Evolutionary conservation across 352 stramenopile species (phyloP).

Genomic region (Phytopythium mirpurense): DNA sequence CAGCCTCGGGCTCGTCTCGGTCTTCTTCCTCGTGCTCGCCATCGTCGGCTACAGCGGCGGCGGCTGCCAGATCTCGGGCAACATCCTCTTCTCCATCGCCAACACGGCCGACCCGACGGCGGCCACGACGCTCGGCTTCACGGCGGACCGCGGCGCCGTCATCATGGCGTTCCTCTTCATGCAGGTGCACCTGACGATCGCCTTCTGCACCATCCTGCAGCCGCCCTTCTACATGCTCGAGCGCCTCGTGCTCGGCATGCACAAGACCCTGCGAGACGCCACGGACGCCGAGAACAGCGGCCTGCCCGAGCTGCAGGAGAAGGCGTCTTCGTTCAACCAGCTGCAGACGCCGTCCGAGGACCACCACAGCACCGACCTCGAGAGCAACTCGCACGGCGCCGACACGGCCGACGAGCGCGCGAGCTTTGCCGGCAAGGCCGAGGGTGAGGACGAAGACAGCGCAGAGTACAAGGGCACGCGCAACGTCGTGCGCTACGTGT

Average conservation of each 20-base stretch:
- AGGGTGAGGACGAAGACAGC: slow-evolving; percentile 21
- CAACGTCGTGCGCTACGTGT: slow-evolving; percentile 27
- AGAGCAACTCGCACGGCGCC: slow-evolving; percentile 15
- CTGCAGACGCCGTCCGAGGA: slow-evolving; percentile 16
- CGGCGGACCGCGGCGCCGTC: slow-evolving; percentile 15
- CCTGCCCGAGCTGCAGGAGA: slow-evolving; percentile 15
- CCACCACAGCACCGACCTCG: slow-evolving; percentile 14
- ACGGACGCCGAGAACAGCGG: slow-evolving; percentile 13
- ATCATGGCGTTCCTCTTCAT: slow-evolving; percentile 28
- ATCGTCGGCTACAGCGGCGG: slow-evolving; percentile 23
- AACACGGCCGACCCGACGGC: slow-evolving; percentile 15
- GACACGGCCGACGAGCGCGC: slow-evolving; percentile 2
- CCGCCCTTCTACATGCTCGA: slow-evolving; percentile 34
- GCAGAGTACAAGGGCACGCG: slow-evolving; percentile 23
- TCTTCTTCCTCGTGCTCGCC: slow-evolving; percentile 29
- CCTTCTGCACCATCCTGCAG: slow-evolving; percentile 31
- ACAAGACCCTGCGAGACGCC: slow-evolving; percentile 14
- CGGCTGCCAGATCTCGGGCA: slow-evolving; percentile 27
- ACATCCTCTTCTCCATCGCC: slow-evolving; percentile 21
- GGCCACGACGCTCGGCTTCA: slow-evolving; percentile 19
- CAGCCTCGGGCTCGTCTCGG: slow-evolving; percentile 25
- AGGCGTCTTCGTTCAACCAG: slow-evolving; percentile 20
- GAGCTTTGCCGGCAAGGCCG: slow-evolving; percentile 9
- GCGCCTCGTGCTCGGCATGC: slow-evolving; percentile 31
- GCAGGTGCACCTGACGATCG: slow-evolving; percentile 33